Evolutionary conservation across 257 asterid genomes (phyloP), one percentile per base, ranked within the genome.

Genomic region (Fraxinus quadrangulata): DNA sequence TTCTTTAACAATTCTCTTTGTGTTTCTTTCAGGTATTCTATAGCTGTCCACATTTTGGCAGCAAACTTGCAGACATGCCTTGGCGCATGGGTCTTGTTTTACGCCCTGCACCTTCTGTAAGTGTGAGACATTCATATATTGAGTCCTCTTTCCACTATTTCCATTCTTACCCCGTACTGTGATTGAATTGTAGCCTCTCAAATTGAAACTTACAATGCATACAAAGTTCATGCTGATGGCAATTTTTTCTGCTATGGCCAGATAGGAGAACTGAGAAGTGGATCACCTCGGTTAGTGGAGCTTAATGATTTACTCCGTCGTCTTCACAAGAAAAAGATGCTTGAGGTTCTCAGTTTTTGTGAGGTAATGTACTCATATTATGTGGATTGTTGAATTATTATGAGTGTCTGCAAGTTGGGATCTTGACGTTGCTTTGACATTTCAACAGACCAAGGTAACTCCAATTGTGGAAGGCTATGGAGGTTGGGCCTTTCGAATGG

Each of bases 41-140:
- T 76, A 93, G 99, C 81, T 96, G 99, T 82, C 99, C 99, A 1
- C 99, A 96, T 83, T 91, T 93, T 82, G 99, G 99, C 77, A 96
- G 99, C 90, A 96, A 92, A 91, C 98, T 96, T 65, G 99, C 98
- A 2, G 98, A 96, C 87, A 87, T 92, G 97, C 98, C 99, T 74
- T 96, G 99, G 97, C 90, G 92, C 65, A 93, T 96, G 97, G 99
- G 98, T 81, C 88, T 92, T 84, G 99, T 93, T 69, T 87, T 96
- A 82, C 99, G 98, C 77, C 99, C 99, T 87, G 98, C 99, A 70
- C 99, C 99, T 66, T 84, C 92, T 37, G 99, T 96, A 56, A 90
- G 97, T 92, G 42, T 78, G 69, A 69, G 49, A 73, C 78, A 76
- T 70, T 34, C 42, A 13, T 72, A 65, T 47, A 24, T 71, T 72